Evolutionary conservation across 2,329 filamentous ascomycete genomes (phyloP), one percentile per base, ranked within the genome.

Genomic region (Phialophora tarda): DNA sequence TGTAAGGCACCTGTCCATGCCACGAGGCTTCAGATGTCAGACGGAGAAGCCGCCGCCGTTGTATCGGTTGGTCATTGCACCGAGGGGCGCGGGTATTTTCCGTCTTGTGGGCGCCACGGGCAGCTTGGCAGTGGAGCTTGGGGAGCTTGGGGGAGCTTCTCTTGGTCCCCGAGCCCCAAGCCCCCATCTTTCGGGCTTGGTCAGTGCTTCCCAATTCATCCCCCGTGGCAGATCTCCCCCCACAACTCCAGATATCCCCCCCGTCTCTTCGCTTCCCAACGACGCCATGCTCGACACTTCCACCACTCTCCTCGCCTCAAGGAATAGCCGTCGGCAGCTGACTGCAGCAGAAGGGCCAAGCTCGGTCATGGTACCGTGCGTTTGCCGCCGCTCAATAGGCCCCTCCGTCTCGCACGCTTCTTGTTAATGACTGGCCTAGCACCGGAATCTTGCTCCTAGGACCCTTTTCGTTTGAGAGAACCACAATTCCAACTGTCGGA

Each of bases 51-150:
- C 0, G 2, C 38, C 0, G 8, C 24, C 11, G 23, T 26, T 47
- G 3, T 12, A n/a, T 32, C 57, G 57, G 41, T 62, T 30, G 41
- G 48, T 62, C 59, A 53, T 62, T 54, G 59, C 48, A 62, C 59
- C 59, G 59, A 62, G 26, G 34, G 14, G 44, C 57, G 57, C 28
- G 26, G 10, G 38, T 44, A 1, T 21, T 44, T n/a, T 8, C 17
- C 6, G 38, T 44, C 1, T n/a, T 23, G 4, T 12, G 11, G 26
- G 24, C 57, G 57, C 57, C 44, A 23, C 23, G 24, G 24, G 44
- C 11, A 6, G 41, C 57, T 59, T 59, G 48, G 48, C 48, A 5
- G 24, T 51, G 21, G 38, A 44, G 38, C 38, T 44, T 44, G 38
- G 14, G 12, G 48, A 51, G 48, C 48, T 51, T 51, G 48, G 48